Evolutionary conservation across 2,329 filamentous ascomycete genomes (phyloP).

Genomic region (Colletotrichum coccodes): DNA sequence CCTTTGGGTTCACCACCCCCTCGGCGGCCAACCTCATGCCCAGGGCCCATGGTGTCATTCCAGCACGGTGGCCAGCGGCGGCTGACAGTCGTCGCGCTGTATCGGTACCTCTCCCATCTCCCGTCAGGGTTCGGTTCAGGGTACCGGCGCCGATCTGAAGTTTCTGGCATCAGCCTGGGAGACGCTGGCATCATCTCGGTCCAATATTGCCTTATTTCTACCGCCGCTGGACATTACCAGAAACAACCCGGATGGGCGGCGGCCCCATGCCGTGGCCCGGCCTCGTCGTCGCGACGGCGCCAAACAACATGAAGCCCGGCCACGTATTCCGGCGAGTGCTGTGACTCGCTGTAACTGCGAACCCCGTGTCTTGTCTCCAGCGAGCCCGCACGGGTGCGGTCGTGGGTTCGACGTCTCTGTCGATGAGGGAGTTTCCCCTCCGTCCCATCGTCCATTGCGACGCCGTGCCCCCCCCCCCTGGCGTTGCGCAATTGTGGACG

Average conservation of each 20-base stretch:
- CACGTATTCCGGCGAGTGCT: background rate
- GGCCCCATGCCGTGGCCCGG: background rate
- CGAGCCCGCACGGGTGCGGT: background rate
- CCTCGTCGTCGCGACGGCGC: background rate
- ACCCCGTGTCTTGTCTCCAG: background rate
- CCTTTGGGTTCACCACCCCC: no score
- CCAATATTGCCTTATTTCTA: background rate
- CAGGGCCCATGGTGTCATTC: conserved; percentile 3
- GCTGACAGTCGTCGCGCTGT: background rate
- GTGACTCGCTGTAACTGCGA: background rate
- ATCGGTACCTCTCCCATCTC: background rate
- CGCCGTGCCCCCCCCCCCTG: conserved; percentile 28
- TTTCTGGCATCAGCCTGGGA: background rate
- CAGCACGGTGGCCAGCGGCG: background rate
- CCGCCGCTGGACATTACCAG: background rate
- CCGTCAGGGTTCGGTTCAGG: background rate
- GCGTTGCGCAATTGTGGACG: conserved; percentile 27
- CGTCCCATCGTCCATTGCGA: conserved; percentile 25
- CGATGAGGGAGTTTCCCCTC: background rate
- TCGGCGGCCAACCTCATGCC: background rate
- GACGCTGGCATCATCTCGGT: conserved; percentile 1
- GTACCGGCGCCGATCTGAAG: background rate
- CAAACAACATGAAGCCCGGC: background rate
- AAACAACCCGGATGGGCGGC: background rate
- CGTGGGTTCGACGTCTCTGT: background rate